Evolutionary conservation across 805 yeast genomes (phyloP), one percentile per base, ranked within the genome.

Genomic region (Blastobotrys chiropterorum): DNA sequence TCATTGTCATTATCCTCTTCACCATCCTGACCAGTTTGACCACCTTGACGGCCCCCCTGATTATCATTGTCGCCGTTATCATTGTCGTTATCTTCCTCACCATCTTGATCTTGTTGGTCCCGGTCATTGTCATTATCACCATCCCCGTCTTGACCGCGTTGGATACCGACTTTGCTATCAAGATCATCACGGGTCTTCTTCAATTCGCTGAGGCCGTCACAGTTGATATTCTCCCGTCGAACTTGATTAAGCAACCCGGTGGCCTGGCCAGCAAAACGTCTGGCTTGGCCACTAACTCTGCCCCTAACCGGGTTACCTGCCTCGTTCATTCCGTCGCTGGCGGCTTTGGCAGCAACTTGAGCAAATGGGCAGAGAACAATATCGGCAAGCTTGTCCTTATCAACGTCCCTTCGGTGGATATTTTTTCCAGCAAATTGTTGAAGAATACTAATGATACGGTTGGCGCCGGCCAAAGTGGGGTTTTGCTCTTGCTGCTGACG

Each of bases 281-380:
- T 26, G 11, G 34, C 34, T 11, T 26, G 34, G 34, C 34, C 34
- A 26, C 34, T 26, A 26, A 26, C 11, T 26, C 5, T 11, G 5
- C 34, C 34, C 8, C 8, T 26, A 26, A 11, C 11, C 5, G 34
- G 34, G 11, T 26, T 26, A 26, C 34, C 34, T 6, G 34, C 34
- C 11, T 26, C 8, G 34, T 26, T 26, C 34, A 26, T 26, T 11
- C 34, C 34, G 11, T 26, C 34, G 11, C 5, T 11, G 11, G 34
- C 34, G 11, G 34, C 34, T 11, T 45, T 22, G 13, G 46, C 41
- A 20, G 49, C 31, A 3, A 26, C 26, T 19, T 44, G 38, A 7
- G 46, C 13, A 14, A 50, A 46, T 3, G 53, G 53, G 16, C 53
- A 50, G 3, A 50, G 49, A 39, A 44, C 17, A n/a, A 45, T 14